Evolutionary conservation across 2,329 filamentous ascomycete species (phyloP).

Genomic region (Lachnellula arida): DNA sequence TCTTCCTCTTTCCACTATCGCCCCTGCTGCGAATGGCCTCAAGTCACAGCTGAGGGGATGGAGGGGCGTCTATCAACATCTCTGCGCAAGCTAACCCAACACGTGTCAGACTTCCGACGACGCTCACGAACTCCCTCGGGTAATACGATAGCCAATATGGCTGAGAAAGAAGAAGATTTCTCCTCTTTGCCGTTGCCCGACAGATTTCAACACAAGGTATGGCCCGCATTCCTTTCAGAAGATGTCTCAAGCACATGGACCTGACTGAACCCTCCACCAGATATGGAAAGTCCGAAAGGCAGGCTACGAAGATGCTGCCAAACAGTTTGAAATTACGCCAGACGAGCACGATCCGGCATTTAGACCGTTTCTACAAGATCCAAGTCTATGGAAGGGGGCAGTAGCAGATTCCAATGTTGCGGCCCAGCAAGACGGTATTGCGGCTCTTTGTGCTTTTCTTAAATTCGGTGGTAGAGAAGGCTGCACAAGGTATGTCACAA

Average conservation of each 20-base stretch:
- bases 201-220: conserved; percentile 76
- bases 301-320: conserved; percentile 88
- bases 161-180: conserved; percentile 78
- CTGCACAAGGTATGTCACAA: conserved; percentile 54
- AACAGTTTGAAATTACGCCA: conserved; percentile 78
- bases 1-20: neutral
- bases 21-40: neutral
- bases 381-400: conserved; percentile 84
- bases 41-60: conserved; percentile 10
- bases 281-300: conserved; percentile 96
- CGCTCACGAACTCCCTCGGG: conserved; percentile 15
- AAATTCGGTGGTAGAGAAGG: conserved; percentile 83
- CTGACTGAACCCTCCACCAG: conserved; percentile 38
- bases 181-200: conserved; percentile 73
- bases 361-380: conserved; percentile 79
- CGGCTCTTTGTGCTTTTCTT: conserved; percentile 83
- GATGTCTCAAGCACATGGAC: conserved; percentile 1
- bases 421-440: conserved; percentile 88
- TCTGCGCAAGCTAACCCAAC: conserved; percentile 27
- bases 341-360: conserved; percentile 85
- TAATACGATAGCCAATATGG: conserved; percentile 49
- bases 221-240: neutral
- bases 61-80: conserved; percentile 14
- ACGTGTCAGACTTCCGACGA: conserved; percentile 20
- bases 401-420: conserved; percentile 95